Percentiles rank a stretch among this genome's conserved stretches.
phyloP scores from a whole-genome alignment of 495 filamentous ascomycete genomes.

The Terfezia claveryi region DNA sequence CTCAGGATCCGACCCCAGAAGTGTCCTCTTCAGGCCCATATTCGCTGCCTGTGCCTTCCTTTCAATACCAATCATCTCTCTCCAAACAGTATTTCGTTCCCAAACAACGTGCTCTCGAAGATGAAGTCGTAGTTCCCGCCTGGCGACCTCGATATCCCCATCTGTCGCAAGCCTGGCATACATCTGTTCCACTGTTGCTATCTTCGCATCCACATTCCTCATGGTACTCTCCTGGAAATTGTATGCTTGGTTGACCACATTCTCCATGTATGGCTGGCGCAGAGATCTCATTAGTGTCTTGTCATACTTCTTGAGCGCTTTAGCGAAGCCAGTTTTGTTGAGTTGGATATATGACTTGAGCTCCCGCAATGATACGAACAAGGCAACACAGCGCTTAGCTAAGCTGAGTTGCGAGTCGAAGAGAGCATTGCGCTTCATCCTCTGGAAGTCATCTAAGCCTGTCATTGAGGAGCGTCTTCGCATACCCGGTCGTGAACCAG shows the following conservation, averaged over 20 bases:
- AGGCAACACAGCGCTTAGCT: conserved; percentile 68
- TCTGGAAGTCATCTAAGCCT: background rate
- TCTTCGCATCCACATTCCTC: conserved; percentile 43
- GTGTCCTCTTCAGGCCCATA: conserved; percentile 53
- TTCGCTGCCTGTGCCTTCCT: conserved; percentile 88
- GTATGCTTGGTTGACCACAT: conserved; percentile 47
- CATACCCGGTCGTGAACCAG: background rate
- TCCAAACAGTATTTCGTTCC: conserved; percentile 97
- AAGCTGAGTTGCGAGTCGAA: conserved; percentile 67
- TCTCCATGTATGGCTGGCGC: conserved; percentile 48
- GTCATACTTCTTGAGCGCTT: conserved; percentile 96
- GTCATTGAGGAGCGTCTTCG: background rate
- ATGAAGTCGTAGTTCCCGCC: conserved; percentile 69
- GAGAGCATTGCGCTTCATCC: conserved; percentile 19
- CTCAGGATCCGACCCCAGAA: conserved; percentile 55
- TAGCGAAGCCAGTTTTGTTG: conserved; percentile 87
- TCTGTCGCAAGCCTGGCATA: conserved; percentile 67
- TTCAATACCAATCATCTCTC: conserved; percentile 97
- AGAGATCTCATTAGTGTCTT: conserved; percentile 73
- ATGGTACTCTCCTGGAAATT: conserved; percentile 55
- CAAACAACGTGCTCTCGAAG: conserved; percentile 94
- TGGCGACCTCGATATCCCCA: conserved; percentile 50
- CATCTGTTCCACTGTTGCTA: conserved; percentile 46
- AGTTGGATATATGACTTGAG: conserved; percentile 89
- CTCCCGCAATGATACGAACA: conserved; percentile 88